Conservation (phyloP, 1,139 yeast genomes). For the Yamadazyma spencermartinsiae region DNA sequence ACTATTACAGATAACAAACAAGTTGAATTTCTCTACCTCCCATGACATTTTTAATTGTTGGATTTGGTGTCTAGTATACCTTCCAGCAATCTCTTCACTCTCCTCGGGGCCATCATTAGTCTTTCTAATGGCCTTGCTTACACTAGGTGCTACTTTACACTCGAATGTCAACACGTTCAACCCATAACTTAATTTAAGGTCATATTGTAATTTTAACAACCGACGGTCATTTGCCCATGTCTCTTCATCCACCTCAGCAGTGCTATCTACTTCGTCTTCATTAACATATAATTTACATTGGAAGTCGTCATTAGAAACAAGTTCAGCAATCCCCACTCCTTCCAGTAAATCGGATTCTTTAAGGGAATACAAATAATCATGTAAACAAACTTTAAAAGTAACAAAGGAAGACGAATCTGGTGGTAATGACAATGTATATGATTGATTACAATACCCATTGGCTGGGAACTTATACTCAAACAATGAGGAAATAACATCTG, state of each 20-base stretch:
- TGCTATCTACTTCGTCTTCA: constrained; percentile 46
- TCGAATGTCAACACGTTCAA: constrained; percentile 49
- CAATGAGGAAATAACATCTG: constrained; percentile 25
- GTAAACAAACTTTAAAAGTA: constrained; percentile 45
- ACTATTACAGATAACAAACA: constrained; percentile 29
- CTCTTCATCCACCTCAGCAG: constrained; percentile 40
- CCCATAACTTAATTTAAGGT: constrained; percentile 49
- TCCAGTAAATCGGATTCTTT: constrained; percentile 33
- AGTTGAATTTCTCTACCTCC: constrained; percentile 47
- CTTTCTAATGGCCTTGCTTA: constrained; percentile 35
- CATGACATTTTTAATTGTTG: constrained; percentile 49
- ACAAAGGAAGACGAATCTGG: constrained; percentile 45
- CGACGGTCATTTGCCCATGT: constrained; percentile 10
- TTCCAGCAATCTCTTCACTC: constrained; percentile 33
- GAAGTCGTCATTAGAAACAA: constrained; percentile 40
- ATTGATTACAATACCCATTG: constrained; percentile 42
- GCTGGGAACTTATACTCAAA: constrained; percentile 51
- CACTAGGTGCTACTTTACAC: constrained; percentile 44
- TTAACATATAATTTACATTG: constrained; percentile 47
- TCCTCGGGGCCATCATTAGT: constrained; percentile 23
- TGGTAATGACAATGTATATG: constrained; percentile 47
- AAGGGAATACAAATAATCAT: constrained; percentile 38
- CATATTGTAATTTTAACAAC: constrained; percentile 43
- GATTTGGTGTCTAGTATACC: constrained; percentile 50
- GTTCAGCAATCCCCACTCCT: constrained; percentile 30